Base-by-base conservation (phyloP, 345 rosid species). In the Aquilaria yunnanensis region DNA sequence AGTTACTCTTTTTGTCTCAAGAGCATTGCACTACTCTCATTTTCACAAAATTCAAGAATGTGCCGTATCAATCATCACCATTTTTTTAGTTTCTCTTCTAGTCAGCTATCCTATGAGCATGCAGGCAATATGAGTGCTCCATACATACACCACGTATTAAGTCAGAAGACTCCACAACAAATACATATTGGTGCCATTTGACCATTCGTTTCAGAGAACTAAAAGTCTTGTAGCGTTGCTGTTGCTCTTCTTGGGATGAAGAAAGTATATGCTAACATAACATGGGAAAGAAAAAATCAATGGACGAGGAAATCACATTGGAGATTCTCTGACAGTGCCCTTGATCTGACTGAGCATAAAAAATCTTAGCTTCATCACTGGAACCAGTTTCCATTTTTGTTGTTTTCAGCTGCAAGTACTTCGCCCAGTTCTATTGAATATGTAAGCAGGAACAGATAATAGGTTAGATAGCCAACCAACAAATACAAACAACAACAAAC, bases 371-470 rank as follows among this genome's bases (percentile, higher is more conserved):
- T 58, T 83, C 85, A 14, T 75, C 75, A 64, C 57, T 63, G 1
- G 60, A 74, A 57, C 70, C 69, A 57, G 72, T 73, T 67, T 73
- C 60, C 54, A 57, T 46, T 2, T 34, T 62, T 23, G 69, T 31
- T 14, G 72, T 67, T 49, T 29, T 76, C 76, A 74, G 41, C 5
- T 66, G 71, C 66, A 65, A 66, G 62, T 64, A 65, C 14, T 60
- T 71, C 75, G 68, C 69, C 83, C 75, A 75, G 61, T 69, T 81
- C 82, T 85, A 54, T 8, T 16, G 43, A 37, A 59, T 32, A 67
- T 13, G 71, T 32, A 55, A 47, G n/a, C 16, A 54, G 47, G 14
- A 52, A 1, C 23, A 2, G 43, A 37, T 37, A 9, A 37, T 37
- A 37, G 43, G 43, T 37, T 37, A 37, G 43, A 37, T 37, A 5